Evolutionary conservation across 345 rosid genomes (phyloP).

Genomic region (Rhizophora apiculata): DNA sequence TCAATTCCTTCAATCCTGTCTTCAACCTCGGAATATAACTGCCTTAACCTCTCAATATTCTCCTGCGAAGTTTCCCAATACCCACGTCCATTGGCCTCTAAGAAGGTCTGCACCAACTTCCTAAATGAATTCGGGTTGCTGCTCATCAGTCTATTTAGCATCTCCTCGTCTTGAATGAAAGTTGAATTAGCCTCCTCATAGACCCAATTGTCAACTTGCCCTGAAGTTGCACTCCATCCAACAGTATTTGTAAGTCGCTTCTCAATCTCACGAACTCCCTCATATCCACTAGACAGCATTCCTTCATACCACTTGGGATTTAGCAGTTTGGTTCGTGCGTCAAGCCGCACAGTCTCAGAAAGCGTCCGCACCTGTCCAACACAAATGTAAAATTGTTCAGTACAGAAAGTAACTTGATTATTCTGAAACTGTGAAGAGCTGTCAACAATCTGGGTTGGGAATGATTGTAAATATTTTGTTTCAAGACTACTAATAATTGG

Average conservation of each 20-base stretch:
- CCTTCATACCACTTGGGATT: conserved; percentile 99
- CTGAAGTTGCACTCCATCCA: conserved; percentile 99
- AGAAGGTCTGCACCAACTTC: conserved; percentile 90
- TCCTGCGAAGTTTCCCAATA: conserved; percentile 90
- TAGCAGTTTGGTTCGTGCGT: conserved; percentile 87
- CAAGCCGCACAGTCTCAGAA: conserved; percentile 81
- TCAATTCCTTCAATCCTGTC: conserved; percentile 99
- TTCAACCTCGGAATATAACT: conserved; percentile 87
- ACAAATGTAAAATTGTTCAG: conserved; percentile 16
- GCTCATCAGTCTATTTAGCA: conserved; percentile 81
- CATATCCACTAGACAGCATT: conserved; percentile 93
- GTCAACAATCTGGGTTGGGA: too few relatives aligned
- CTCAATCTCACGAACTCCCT: conserved; percentile 97
- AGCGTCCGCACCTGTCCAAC: conserved; percentile 73
- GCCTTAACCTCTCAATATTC: conserved; percentile 80
- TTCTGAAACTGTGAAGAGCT: too few relatives aligned
- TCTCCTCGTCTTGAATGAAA: conserved; percentile 88
- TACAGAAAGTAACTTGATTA: neutral
- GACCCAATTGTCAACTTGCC: conserved; percentile 98
- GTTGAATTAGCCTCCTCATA: conserved; percentile 95
- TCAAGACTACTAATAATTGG: neutral
- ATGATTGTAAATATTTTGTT: neutral
- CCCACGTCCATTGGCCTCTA: conserved; percentile 97
- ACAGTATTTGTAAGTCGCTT: conserved; percentile 91
- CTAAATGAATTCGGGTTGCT: conserved; percentile 91